These are phyloP conservation scores for Russula sp. DNA, from an alignment of 768 basidiomycete species.

Conservation along the genomic window DNA sequence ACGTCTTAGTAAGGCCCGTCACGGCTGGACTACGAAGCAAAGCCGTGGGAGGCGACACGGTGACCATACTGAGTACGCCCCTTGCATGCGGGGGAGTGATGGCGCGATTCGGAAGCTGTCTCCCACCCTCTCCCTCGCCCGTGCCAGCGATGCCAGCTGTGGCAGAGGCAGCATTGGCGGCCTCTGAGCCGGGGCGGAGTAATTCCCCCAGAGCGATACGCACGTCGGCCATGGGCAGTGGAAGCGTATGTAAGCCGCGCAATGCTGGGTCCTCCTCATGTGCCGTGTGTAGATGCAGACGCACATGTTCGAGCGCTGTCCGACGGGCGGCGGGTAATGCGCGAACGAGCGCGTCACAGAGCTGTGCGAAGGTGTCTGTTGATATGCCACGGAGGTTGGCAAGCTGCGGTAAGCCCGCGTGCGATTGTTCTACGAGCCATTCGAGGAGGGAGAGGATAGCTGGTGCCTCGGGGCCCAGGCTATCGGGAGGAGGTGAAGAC, in stretches of 20 bases:
- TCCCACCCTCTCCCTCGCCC: background rate
- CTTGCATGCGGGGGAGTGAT: slow-evolving; percentile 38
- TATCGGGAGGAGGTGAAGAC: slow-evolving; percentile 28
- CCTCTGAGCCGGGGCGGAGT: background rate
- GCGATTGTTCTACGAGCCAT: slow-evolving; percentile 45
- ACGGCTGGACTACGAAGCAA: slow-evolving; percentile 67
- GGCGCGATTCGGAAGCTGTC: slow-evolving; percentile 36
- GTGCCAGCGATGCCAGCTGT: background rate
- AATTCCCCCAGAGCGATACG: slow-evolving; percentile 6
- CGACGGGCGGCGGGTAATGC: slow-evolving; percentile 35
- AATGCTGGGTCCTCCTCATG: slow-evolving; percentile 28
- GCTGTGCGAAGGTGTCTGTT: slow-evolving; percentile 43
- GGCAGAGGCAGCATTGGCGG: background rate
- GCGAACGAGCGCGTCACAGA: slow-evolving; percentile 45
- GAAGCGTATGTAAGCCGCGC: slow-evolving; percentile 1
- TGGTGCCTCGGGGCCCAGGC: slow-evolving; percentile 35
- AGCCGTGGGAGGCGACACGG: slow-evolving; percentile 67
- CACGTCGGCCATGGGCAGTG: slow-evolving; percentile 8
- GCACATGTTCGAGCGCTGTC: slow-evolving; percentile 37
- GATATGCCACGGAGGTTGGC: slow-evolving; percentile 51
- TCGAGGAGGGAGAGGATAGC: slow-evolving; percentile 46
- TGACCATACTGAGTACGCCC: slow-evolving; percentile 59
- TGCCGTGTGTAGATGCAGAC: slow-evolving; percentile 35
- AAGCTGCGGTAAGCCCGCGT: slow-evolving; percentile 45
- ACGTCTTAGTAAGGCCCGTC: slow-evolving; percentile 80